Evolutionary conservation across 2,329 filamentous ascomycete species (phyloP).

Genomic region (Aureobasidium melanogenum): DNA sequence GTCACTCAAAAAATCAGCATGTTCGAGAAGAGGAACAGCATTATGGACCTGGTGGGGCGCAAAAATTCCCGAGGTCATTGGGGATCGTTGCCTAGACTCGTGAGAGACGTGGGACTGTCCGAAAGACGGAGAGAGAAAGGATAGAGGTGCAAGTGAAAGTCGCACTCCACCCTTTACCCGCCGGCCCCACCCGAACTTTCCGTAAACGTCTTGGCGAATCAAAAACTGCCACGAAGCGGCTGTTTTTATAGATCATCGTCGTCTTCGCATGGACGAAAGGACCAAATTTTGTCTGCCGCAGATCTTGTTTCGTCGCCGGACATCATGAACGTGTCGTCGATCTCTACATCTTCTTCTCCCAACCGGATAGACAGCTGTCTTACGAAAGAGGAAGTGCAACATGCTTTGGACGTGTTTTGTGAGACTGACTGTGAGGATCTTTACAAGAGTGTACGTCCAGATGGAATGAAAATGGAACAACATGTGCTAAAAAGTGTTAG

Average conservation of each 20-base stretch:
- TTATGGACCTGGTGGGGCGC: neutral
- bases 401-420: neutral
- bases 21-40: neutral
- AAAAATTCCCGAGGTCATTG: no score
- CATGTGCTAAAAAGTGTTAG: no score
- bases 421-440: neutral
- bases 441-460: no score
- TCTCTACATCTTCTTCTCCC: no score
- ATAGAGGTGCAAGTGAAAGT: no score
- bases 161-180: neutral
- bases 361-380: neutral
- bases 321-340: neutral
- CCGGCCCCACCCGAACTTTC: neutral
- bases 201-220: neutral
- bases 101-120: no score
- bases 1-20: no score
- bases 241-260: neutral
- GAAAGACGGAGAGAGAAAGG: no score
- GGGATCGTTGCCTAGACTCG: no score
- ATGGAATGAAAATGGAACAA: neutral
- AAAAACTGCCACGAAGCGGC: neutral
- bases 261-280: no score
- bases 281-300: neutral
- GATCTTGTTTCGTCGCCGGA: neutral
- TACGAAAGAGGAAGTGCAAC: neutral